Conservation (phyloP, 305 asterid genomes). For the Galium porrigens region DNA sequence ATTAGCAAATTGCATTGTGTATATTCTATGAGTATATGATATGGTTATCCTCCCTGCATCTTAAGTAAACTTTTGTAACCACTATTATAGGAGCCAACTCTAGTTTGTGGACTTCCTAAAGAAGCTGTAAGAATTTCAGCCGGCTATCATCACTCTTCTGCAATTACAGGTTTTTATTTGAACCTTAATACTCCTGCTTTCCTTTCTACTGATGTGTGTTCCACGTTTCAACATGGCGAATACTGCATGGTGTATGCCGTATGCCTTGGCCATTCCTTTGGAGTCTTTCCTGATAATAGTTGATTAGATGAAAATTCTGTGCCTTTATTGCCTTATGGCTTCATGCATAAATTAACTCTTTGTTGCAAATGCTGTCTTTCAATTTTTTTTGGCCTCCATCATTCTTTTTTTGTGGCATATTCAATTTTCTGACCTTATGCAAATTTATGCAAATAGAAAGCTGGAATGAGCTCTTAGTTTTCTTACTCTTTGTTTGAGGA, state of each 20-base stretch:
- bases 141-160: constrained; percentile 91
- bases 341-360: background rate
- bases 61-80: background rate
- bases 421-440: background rate
- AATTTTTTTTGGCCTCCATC: background rate
- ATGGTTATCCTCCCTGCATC: background rate
- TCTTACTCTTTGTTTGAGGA: background rate
- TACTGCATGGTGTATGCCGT: background rate
- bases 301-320: background rate
- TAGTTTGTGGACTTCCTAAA: constrained; percentile 47
- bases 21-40: background rate
- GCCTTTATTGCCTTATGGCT: background rate
- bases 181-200: background rate
- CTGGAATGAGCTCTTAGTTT: background rate
- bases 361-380: background rate
- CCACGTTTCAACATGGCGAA: background rate
- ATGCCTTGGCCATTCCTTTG: background rate
- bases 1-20: background rate
- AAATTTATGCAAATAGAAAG: background rate
- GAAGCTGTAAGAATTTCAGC: constrained; percentile 52
- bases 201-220: background rate
- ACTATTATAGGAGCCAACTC: constrained; percentile 51
- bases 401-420: background rate
- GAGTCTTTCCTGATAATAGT: background rate
- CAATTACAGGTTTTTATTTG: constrained; percentile 54